phyloP scores from a whole-genome alignment of 805 yeast species.

The Monosporozyma aerobia region DNA sequence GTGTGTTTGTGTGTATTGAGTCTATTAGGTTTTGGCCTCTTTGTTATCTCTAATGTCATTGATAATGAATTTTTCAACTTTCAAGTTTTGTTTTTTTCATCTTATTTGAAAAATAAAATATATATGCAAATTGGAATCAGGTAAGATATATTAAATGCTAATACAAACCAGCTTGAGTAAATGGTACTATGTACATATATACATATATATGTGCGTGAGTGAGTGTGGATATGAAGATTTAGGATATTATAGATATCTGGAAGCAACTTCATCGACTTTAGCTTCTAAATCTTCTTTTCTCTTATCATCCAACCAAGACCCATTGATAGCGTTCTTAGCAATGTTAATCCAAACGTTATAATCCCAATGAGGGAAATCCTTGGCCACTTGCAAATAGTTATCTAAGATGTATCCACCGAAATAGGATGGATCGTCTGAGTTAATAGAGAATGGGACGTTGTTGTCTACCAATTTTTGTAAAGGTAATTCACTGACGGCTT shows the following conservation, averaged over 20 bases:
- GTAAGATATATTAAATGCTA: not conserved
- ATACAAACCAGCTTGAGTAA: not conserved
- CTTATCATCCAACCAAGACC: conserved; percentile 65
- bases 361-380: conserved; percentile 50
- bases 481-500: conserved; percentile 60
- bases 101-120: too few species aligned
- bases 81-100: not conserved
- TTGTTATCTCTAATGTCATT: not conserved
- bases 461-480: conserved; percentile 49
- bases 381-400: conserved; percentile 59
- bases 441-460: conserved; percentile 63
- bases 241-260: conserved; percentile 25
- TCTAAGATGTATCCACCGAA: conserved; percentile 80
- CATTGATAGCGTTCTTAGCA: conserved; percentile 56
- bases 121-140: not conserved
- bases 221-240: not conserved
- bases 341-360: conserved; percentile 52
- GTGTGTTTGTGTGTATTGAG: not conserved
- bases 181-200: too few species aligned
- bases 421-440: conserved; percentile 75
- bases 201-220: not conserved
- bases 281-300: conserved; percentile 39
- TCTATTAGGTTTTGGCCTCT: not conserved
- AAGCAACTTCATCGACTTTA: conserved; percentile 35
- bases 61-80: not conserved